These are phyloP conservation scores for Plasmodium adleri DNA, from an alignment of 169 alveolate genomes.

Conservation along the genomic window DNA sequence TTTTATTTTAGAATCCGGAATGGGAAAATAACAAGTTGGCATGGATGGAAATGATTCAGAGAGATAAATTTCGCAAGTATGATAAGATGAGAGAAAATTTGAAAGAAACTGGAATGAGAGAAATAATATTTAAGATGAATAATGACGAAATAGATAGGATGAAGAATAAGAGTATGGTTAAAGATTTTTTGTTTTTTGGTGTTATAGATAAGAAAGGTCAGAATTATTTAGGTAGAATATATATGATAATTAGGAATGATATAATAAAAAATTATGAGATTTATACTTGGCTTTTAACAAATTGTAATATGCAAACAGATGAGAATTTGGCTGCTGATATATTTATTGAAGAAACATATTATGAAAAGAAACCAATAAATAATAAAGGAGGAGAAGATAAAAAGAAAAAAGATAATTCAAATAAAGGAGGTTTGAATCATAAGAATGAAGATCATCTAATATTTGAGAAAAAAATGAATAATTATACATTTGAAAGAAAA, in stretches of 20 bases:
- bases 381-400: slow-evolving; percentile 22
- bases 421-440: background rate
- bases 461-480: slow-evolving; percentile 48
- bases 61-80: slow-evolving; percentile 81
- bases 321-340: slow-evolving; percentile 48
- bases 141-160: slow-evolving; percentile 66
- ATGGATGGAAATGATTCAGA: slow-evolving; percentile 80
- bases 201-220: slow-evolving; percentile 80
- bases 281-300: slow-evolving; percentile 58
- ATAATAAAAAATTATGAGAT: slow-evolving; percentile 57
- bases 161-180: slow-evolving; percentile 74
- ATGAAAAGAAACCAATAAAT: slow-evolving; percentile 30
- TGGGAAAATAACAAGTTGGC: slow-evolving; percentile 74
- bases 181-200: slow-evolving; percentile 79
- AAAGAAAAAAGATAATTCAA: slow-evolving; percentile 17
- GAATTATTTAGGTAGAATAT: slow-evolving; percentile 81
- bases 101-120: slow-evolving; percentile 74
- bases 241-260: slow-evolving; percentile 80
- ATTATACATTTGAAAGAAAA: slow-evolving; percentile 35
- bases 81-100: slow-evolving; percentile 69
- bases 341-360: slow-evolving; percentile 49
- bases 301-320: slow-evolving; percentile 75
- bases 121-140: slow-evolving; percentile 56
- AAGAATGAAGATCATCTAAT: background rate
- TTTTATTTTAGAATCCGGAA: slow-evolving; percentile 76